Evolutionary conservation across 176 grass and related monocot species (phyloP).

Genomic region (Pontederia paniculata): DNA sequence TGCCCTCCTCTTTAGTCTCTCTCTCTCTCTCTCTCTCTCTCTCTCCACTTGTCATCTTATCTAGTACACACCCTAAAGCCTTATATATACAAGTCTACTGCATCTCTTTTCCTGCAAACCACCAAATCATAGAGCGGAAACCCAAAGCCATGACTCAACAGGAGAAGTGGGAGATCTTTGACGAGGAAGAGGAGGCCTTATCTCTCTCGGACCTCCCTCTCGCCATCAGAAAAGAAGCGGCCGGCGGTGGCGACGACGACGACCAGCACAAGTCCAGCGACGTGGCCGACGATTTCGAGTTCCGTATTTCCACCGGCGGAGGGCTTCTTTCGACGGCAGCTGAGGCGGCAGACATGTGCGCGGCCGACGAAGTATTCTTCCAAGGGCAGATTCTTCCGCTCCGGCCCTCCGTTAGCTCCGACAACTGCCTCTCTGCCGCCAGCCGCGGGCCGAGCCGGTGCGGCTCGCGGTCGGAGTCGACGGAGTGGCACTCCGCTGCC

Average conservation of each 20-base stretch:
- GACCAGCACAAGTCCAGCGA: slow-evolving; percentile 4
- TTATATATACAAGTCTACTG: background rate
- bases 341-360: slow-evolving; percentile 40
- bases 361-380: slow-evolving; percentile 66
- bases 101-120: background rate
- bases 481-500: slow-evolving; percentile 17
- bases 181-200: background rate
- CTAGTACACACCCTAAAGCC: background rate
- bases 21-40: background rate
- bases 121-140: background rate
- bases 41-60: slow-evolving; percentile 1
- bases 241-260: background rate
- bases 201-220: background rate
- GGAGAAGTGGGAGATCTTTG: background rate
- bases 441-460: background rate
- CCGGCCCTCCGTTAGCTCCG: slow-evolving; percentile 18
- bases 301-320: slow-evolving; percentile 28
- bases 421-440: background rate
- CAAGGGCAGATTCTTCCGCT: slow-evolving; percentile 57
- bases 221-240: no score
- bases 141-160: background rate
- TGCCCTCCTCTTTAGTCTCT: background rate
- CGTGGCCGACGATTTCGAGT: slow-evolving; percentile 41
- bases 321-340: slow-evolving; percentile 15
- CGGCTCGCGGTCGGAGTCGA: slow-evolving; percentile 26